Evolutionary conservation across 805 yeast species (phyloP).

Genomic region (Ogataea nakhonphanomensis): DNA sequence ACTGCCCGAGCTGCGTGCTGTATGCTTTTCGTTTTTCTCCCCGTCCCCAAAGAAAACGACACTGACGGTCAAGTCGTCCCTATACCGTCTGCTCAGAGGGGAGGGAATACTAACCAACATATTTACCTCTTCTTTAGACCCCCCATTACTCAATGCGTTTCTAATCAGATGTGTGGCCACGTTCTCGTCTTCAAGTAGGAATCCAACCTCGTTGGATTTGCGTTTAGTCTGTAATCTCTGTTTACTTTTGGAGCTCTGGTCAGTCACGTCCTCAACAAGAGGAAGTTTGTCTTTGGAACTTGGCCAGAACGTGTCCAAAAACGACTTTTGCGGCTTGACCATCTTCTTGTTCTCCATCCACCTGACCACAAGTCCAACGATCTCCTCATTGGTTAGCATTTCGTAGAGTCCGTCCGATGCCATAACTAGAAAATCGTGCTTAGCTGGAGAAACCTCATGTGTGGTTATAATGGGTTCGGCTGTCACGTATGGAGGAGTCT

Average conservation of each 20-base stretch:
- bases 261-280: constrained; percentile 58
- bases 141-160: constrained; percentile 86
- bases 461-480: constrained; percentile 93
- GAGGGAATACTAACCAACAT: constrained; percentile 88
- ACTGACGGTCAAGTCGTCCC: constrained; percentile 95
- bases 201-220: constrained; percentile 35
- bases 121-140: constrained; percentile 80
- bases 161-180: constrained; percentile 91
- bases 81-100: constrained; percentile 84
- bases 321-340: constrained; percentile 47
- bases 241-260: constrained; percentile 49
- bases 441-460: constrained; percentile 63
- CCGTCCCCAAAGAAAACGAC: constrained; percentile 82
- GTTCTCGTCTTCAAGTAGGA: constrained; percentile 74
- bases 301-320: constrained; percentile 39
- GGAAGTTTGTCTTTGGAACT: constrained; percentile 44
- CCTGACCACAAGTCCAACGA: constrained; percentile 84
- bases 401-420: constrained; percentile 95
- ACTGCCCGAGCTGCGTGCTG: constrained; percentile 46
- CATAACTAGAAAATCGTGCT: constrained; percentile 83
- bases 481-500: constrained; percentile 95
- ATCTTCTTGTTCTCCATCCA: constrained; percentile 83
- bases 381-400: constrained; percentile 86
- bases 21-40: constrained; percentile 39
- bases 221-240: constrained; percentile 75